Base-by-base conservation (phyloP, 2,329 filamentous ascomycete genomes). In the Epichloe coenophiala region DNA sequence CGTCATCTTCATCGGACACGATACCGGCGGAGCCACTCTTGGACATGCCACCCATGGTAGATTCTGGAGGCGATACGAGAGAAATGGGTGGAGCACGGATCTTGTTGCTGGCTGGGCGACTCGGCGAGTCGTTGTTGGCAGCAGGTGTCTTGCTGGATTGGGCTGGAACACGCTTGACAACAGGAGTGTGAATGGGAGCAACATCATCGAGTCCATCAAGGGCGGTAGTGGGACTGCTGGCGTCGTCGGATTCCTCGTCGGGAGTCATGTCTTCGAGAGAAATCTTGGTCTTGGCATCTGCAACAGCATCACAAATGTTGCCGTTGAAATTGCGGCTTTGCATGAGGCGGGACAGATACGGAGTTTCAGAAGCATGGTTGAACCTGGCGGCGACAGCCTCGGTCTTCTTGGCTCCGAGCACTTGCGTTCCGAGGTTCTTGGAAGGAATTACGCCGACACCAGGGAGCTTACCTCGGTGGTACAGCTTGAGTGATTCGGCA, bases 281-380 rank as follows among this genome's bases (percentile, higher is more conserved):
- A 47, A 76, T 57, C 60, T 70, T 75, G 37, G 69, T 73, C 67
- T 77, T 82, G 23, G 78, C 78, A 57, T 83, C 79, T 48, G 68
- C 68, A 47, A 84, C 80, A 57, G 75, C 63, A 50, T 79, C 73
- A 53, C 70, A 64, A 49, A 87, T 67, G 59, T 86, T 76, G 48
- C 80, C 73, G 53, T 70, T 68, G 57, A 84, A 76, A 36, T 83
- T 82, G 60, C 74, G 76, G 55, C 69, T 74, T 57, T 78, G 72
- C 67, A 88, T 71, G 45, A 87, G 65, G 40, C 75, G 75, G 33
- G 84, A 86, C 19, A 90, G 71, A 65, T 86, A 75, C 13, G 85
- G 85, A 15, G 80, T 78, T 36, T 78, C 74, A 6, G 74, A 63
- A 11, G 80, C 78, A 47, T 73, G 73, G 50, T 74, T 68, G 59